Conservation (phyloP, 2,329 filamentous ascomycete species). For the Nannizziopsis arthrosporioides region DNA sequence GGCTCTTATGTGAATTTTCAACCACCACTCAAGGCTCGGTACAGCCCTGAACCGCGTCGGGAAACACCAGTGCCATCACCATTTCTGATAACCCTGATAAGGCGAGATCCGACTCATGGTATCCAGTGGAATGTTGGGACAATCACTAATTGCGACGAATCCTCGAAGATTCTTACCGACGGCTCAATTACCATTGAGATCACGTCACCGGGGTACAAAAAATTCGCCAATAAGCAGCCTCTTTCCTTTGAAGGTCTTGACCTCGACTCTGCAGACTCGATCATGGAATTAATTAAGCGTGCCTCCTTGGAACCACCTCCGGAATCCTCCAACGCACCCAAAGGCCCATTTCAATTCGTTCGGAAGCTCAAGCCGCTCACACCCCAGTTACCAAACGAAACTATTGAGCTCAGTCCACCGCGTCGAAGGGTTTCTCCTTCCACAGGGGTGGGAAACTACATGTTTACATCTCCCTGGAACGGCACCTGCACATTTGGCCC, state of each 20-base stretch:
- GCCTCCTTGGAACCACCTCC: not conserved
- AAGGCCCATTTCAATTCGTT: conserved; percentile 11
- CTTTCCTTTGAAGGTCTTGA: conserved; percentile 26
- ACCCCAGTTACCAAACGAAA: conserved; percentile 6
- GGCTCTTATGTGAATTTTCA: not conserved
- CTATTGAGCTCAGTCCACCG: conserved; percentile 7
- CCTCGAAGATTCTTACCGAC: conserved; percentile 13
- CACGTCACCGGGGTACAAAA: conserved; percentile 48
- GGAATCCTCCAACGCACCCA: not conserved
- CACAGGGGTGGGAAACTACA: conserved; percentile 43
- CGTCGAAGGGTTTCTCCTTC: conserved; percentile 3
- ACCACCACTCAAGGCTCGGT: conserved; percentile 3
- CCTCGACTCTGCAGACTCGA: conserved; percentile 14
- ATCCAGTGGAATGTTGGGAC: conserved; percentile 66
- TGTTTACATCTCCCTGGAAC: conserved; percentile 77
- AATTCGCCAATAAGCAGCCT: conserved; percentile 39
- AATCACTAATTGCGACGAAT: conserved; percentile 36
- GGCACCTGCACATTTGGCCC: conserved; percentile 77
- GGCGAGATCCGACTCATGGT: conserved; percentile 57
- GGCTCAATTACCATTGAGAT: conserved; percentile 43
- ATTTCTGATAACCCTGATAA: conserved; percentile 49
- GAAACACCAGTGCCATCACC: conserved; percentile 5
- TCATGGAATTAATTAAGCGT: not conserved
- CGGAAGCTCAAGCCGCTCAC: conserved; percentile 14
- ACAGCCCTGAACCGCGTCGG: conserved; percentile 5